phyloP scores from a whole-genome alignment of 345 rosid genomes.

The Hibiscus syriacus region DNA sequence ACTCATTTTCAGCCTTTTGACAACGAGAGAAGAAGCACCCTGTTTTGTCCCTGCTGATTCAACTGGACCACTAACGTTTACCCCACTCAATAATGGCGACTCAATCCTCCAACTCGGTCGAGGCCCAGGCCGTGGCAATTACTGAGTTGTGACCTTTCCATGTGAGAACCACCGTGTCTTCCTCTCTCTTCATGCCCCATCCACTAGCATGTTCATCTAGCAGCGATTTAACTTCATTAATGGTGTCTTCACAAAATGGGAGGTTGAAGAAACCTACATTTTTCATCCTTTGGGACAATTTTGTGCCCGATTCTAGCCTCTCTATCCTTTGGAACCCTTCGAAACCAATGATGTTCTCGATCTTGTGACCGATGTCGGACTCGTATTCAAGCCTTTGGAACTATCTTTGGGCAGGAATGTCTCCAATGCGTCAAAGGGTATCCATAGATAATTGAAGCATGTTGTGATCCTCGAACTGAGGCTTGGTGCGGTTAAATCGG shows the following conservation, averaged over 20 bases:
- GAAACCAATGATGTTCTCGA: constrained; percentile 43
- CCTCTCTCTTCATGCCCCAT: constrained; percentile 78
- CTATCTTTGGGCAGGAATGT: constrained; percentile 61
- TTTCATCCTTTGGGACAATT: constrained; percentile 43
- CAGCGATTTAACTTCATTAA: constrained; percentile 39
- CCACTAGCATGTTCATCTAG: constrained; percentile 65
- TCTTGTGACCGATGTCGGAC: constrained; percentile 52
- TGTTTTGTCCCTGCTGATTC: constrained; percentile 12
- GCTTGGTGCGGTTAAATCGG: constrained; percentile 37
- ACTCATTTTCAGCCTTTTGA: constrained; percentile 20
- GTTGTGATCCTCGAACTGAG: constrained; percentile 43
- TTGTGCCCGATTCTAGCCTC: constrained; percentile 41
- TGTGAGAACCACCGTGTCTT: constrained; percentile 53
- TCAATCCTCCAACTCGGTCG: constrained; percentile 25
- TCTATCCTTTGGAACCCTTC: constrained; percentile 49
- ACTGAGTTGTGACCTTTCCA: constrained; percentile 81
- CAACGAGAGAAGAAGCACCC: constrained; percentile 11
- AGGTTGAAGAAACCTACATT: constrained; percentile 30
- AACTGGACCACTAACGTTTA: constrained; percentile 14
- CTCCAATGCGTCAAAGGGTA: constrained; percentile 63
- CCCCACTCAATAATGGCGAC: background rate
- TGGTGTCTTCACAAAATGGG: constrained; percentile 50
- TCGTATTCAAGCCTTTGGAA: constrained; percentile 53
- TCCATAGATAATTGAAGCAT: constrained; percentile 71
- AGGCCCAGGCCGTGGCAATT: constrained; percentile 58